A percentile compares a stretch with the other conserved stretches of the same genome.
Conservation (phyloP, 768 basidiomycete species). For the Pleurotus eryngii region DNA sequence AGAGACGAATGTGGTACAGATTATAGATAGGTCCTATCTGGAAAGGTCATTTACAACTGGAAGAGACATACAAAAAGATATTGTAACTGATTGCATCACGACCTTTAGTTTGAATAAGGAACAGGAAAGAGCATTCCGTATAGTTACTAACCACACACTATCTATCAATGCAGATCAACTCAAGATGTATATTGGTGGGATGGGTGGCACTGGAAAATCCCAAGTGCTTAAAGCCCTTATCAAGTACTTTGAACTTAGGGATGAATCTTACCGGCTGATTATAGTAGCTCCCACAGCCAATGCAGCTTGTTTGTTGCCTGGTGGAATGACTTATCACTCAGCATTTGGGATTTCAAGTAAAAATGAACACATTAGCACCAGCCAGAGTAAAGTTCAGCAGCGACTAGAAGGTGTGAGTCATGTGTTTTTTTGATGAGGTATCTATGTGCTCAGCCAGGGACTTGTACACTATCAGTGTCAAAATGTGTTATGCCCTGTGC, state of each 20-base stretch:
- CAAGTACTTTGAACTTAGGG: conserved; percentile 17
- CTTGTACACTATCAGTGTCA: conserved; percentile 26
- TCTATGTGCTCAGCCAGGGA: conserved; percentile 36
- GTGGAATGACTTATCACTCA: conserved; percentile 24
- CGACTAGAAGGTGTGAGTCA: conserved; percentile 25
- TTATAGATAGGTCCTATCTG: conserved; percentile 23
- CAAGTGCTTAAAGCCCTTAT: conserved; percentile 25
- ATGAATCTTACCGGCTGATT: conserved; percentile 23
- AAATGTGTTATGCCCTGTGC: conserved; percentile 18
- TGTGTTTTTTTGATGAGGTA: conserved; percentile 38
- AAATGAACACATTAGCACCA: neutral
- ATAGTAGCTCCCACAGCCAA: conserved; percentile 24
- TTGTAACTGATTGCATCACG: neutral
- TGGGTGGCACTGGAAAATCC: conserved; percentile 31
- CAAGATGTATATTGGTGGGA: conserved; percentile 30
- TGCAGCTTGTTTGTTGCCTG: conserved; percentile 20
- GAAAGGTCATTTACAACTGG: conserved; percentile 9
- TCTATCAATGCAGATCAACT: conserved; percentile 15
- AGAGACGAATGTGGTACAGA: neutral
- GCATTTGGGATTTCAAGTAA: conserved; percentile 6
- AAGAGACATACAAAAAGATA: neutral
- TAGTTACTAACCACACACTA: conserved; percentile 24
- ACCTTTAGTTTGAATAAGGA: conserved; percentile 22
- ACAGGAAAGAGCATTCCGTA: conserved; percentile 28
- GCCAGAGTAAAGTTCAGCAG: conserved; percentile 11